phyloP scores from a whole-genome alignment of 768 basidiomycete genomes.

The Inosperma sp. region DNA sequence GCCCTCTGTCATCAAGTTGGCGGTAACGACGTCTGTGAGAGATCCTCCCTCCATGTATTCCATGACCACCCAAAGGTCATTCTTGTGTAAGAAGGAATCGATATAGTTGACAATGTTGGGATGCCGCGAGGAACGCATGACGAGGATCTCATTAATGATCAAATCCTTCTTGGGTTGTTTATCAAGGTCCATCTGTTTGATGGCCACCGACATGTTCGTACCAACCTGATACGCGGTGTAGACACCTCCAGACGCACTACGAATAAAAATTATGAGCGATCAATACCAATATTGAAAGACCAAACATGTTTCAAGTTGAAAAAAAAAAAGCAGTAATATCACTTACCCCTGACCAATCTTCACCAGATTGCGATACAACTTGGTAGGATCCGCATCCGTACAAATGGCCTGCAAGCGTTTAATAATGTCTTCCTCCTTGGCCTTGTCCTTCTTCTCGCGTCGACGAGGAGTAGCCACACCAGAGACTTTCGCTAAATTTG shows the following conservation, averaged over 20 bases:
- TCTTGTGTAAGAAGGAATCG: slow-evolving; percentile 96
- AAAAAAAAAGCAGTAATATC: slow-evolving; percentile 7
- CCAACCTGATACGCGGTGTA: slow-evolving; percentile 98
- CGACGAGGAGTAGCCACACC: slow-evolving; percentile 80
- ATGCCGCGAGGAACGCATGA: slow-evolving; percentile 94
- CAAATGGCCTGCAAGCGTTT: slow-evolving; percentile 90
- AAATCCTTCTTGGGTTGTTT: slow-evolving; percentile 99
- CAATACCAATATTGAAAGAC: slow-evolving; percentile 5
- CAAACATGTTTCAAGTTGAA: slow-evolving; percentile 7
- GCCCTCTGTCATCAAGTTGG: slow-evolving; percentile 95
- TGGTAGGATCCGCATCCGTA: slow-evolving; percentile 95
- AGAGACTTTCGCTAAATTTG: slow-evolving; percentile 61
- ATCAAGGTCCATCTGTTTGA: slow-evolving; percentile 99
- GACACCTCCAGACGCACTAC: slow-evolving; percentile 92
- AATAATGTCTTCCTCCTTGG: slow-evolving; percentile 84
- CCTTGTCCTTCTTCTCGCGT: slow-evolving; percentile 81
- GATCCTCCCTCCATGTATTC: slow-evolving; percentile 99
- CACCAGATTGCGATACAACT: slow-evolving; percentile 84
- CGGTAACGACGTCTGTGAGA: slow-evolving; percentile 92
- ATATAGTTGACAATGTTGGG: slow-evolving; percentile 99
- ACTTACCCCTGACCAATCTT: slow-evolving; percentile 98
- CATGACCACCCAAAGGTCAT: slow-evolving; percentile 99
- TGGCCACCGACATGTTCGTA: slow-evolving; percentile 89
- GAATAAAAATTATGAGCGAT: not conserved
- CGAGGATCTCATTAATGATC: slow-evolving; percentile 99